These are phyloP conservation scores for Irpex lacteus DNA, from an alignment of 1,284 basidiomycete species.

Conservation along the genomic window DNA sequence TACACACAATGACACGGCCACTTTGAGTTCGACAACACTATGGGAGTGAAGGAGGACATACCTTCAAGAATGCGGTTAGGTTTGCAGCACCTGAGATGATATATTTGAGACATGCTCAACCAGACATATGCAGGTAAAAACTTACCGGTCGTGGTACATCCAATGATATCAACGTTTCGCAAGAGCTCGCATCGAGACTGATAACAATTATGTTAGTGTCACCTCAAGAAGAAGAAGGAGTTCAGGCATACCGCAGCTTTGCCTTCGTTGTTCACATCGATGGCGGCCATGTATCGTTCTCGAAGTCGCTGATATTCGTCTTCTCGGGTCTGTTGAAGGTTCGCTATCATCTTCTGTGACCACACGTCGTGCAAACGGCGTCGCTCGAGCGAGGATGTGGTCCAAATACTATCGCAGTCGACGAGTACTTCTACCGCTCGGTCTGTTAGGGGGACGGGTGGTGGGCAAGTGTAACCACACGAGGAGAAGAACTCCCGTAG, in stretches of 20 bases:
- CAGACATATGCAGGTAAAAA: not conserved
- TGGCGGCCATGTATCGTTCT: slow-evolving; percentile 21
- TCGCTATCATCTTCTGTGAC: slow-evolving; percentile 14
- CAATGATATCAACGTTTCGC: slow-evolving; percentile 56
- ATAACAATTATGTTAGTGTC: slow-evolving; percentile 4
- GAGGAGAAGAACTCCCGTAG: slow-evolving; percentile 22
- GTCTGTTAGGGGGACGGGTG: not conserved
- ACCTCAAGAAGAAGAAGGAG: not conserved
- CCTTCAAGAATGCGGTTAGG: not conserved
- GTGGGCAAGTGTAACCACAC: slow-evolving; percentile 21
- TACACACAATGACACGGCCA: slow-evolving; percentile 21
- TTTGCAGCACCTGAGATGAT: not conserved
- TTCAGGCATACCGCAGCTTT: not conserved
- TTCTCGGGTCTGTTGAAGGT: slow-evolving; percentile 8
- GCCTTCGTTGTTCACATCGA: slow-evolving; percentile 3
- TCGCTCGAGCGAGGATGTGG: not conserved
- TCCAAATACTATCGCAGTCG: not conserved
- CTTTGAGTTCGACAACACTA: not conserved
- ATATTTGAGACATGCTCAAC: not conserved
- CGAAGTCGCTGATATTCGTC: slow-evolving; percentile 23
- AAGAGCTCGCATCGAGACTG: slow-evolving; percentile 45
- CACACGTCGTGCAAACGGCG: not conserved
- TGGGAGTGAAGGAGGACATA: not conserved
- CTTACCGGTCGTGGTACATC: slow-evolving; percentile 66
- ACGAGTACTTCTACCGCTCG: not conserved